These are phyloP conservation scores for Epicoccum sorghinum DNA, from an alignment of 2,329 filamentous ascomycete species.

Conservation along the genomic window DNA sequence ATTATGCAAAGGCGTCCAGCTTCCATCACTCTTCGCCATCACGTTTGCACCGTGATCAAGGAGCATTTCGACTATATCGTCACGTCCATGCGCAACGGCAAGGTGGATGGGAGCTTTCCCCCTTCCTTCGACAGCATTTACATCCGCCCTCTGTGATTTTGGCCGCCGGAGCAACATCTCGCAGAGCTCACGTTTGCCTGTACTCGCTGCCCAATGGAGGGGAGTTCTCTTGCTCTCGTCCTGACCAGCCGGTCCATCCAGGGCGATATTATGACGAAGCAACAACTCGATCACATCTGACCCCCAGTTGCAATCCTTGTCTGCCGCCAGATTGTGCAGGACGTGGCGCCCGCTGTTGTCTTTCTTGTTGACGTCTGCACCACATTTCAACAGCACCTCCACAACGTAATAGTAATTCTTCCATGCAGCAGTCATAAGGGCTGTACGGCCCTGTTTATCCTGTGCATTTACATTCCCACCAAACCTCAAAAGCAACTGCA, in stretches of 20 bases:
- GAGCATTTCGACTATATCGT: conserved; percentile 45
- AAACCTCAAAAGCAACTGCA: conserved; percentile 40
- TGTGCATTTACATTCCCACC: conserved; percentile 42
- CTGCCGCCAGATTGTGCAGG: conserved; percentile 47
- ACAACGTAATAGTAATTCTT: conserved; percentile 45
- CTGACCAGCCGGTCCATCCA: conserved; percentile 49
- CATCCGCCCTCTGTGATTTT: conserved; percentile 34
- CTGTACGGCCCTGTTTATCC: conserved; percentile 46
- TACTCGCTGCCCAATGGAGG: conserved; percentile 64
- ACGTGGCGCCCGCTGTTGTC: conserved; percentile 44
- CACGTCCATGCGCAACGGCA: conserved; percentile 41
- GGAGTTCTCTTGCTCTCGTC: conserved; percentile 59
- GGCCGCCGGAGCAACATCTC: conserved; percentile 53
- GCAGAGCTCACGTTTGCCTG: conserved; percentile 59
- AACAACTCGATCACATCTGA: conserved; percentile 52
- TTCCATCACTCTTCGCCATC: conserved; percentile 43
- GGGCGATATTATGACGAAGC: conserved; percentile 46
- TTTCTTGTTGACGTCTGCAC: conserved; percentile 48
- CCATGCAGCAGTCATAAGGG: conserved; percentile 47
- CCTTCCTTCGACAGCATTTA: conserved; percentile 43
- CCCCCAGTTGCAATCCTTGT: conserved; percentile 56
- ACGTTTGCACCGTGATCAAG: conserved; percentile 39
- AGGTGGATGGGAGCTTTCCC: conserved; percentile 47
- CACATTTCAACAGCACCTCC: conserved; percentile 42
- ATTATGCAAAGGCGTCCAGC: conserved; percentile 44